These are phyloP conservation scores for Apiotrichum akiyoshidainum DNA, from an alignment of 1,284 basidiomycete species.

Conservation along the genomic window DNA sequence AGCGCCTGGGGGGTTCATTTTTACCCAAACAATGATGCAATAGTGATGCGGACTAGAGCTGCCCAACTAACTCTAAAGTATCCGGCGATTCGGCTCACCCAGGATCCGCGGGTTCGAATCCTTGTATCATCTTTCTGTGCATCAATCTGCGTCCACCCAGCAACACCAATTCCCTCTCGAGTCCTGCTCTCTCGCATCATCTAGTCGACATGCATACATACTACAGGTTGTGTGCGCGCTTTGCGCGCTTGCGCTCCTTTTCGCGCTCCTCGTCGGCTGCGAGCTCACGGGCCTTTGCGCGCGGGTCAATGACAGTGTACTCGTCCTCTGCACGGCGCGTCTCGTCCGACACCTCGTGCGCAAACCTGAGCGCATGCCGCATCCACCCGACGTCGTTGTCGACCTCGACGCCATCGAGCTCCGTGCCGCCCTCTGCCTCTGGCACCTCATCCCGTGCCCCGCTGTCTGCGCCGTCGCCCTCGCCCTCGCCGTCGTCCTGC, in stretches of 20 bases:
- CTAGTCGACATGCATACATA: neutral
- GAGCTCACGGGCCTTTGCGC: slow-evolving; percentile 46
- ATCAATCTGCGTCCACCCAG: too few relatives aligned
- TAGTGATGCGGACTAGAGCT: too few relatives aligned
- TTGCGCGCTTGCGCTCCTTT: slow-evolving; percentile 8
- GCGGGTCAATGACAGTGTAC: slow-evolving; percentile 67
- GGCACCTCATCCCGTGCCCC: slow-evolving; percentile 25
- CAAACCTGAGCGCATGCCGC: slow-evolving; percentile 69
- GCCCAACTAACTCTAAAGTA: too few relatives aligned
- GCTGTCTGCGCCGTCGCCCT: slow-evolving; percentile 19
- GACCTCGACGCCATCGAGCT: slow-evolving; percentile 60
- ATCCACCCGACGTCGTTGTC: slow-evolving; percentile 79
- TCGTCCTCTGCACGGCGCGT: slow-evolving; percentile 76
- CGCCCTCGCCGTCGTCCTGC: slow-evolving; percentile 17
- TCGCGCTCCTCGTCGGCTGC: slow-evolving; percentile 25
- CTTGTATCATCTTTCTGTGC: too few relatives aligned
- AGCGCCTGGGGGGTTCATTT: too few relatives aligned
- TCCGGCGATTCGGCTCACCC: too few relatives aligned
- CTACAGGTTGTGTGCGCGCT: neutral
- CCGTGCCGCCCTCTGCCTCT: slow-evolving; percentile 42
- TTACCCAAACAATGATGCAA: too few relatives aligned
- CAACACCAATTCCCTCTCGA: too few relatives aligned
- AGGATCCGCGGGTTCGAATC: too few relatives aligned
- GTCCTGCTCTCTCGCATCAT: too few relatives aligned
- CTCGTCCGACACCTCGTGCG: slow-evolving; percentile 68